phyloP scores from a whole-genome alignment of 495 filamentous ascomycete species.

The Annulohypoxylon nitens region DNA sequence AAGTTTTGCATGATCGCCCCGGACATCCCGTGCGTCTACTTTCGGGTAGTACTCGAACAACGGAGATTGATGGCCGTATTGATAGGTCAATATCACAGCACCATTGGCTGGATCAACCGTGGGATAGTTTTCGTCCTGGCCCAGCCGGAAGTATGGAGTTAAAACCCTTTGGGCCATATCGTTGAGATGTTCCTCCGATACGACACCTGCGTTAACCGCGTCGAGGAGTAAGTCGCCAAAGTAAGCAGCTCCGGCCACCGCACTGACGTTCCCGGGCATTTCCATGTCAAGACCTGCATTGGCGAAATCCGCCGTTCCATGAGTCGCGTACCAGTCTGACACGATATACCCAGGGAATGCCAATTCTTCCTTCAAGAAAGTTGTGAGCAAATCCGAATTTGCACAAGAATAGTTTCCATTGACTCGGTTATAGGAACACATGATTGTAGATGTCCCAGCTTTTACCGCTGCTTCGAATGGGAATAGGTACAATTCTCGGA shows the following conservation, averaged over 20 bases:
- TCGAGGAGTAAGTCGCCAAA: slow-evolving; percentile 23
- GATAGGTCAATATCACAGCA: neutral
- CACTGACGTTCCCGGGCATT: slow-evolving; percentile 52
- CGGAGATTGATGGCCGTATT: neutral
- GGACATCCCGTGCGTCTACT: neutral
- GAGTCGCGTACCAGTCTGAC: slow-evolving; percentile 66
- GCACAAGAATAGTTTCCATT: slow-evolving; percentile 67
- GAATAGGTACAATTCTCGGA: slow-evolving; percentile 72
- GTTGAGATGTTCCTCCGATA: slow-evolving; percentile 55
- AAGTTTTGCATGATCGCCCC: neutral
- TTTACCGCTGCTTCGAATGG: slow-evolving; percentile 70
- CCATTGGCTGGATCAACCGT: neutral
- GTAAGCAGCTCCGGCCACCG: slow-evolving; percentile 11
- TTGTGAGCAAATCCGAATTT: slow-evolving; percentile 64
- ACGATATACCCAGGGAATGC: slow-evolving; percentile 65
- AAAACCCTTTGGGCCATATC: slow-evolving; percentile 61
- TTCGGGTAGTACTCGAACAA: neutral
- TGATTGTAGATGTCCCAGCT: slow-evolving; percentile 64
- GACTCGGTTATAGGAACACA: slow-evolving; percentile 71
- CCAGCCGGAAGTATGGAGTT: slow-evolving; percentile 60
- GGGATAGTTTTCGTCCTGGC: slow-evolving; percentile 57
- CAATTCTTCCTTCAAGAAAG: slow-evolving; percentile 66
- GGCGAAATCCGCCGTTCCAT: slow-evolving; percentile 57
- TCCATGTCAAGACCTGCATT: slow-evolving; percentile 65
- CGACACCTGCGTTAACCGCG: slow-evolving; percentile 53